Evolutionary conservation across 306 rosid genomes (phyloP).

Genomic region (Quercus parvula): DNA sequence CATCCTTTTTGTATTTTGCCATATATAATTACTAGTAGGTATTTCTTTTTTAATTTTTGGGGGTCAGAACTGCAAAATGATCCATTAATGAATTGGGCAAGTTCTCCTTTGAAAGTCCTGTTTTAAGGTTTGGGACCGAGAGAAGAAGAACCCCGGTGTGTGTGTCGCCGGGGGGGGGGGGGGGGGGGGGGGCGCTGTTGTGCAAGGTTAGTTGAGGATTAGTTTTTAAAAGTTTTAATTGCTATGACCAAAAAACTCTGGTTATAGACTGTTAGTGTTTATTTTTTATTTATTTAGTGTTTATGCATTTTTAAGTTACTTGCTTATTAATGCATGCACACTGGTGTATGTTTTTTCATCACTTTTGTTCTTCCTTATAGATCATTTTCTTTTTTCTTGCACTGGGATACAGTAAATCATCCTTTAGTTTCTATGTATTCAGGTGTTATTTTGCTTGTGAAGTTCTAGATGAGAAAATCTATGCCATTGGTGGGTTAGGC

Average conservation of each 20-base stretch:
- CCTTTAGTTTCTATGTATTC: slow-evolving; percentile 23
- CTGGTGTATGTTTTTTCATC: neutral
- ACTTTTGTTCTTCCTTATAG: neutral
- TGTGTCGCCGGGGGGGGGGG: too few species aligned
- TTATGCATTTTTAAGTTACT: neutral
- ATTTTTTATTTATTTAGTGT: neutral
- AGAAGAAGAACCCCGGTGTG: too few species aligned
- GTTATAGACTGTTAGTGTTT: neutral
- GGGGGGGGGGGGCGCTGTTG: too few species aligned
- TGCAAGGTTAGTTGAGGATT: neutral
- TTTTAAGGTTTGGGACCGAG: neutral
- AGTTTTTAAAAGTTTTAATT: neutral
- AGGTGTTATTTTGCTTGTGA: slow-evolving; percentile 89
- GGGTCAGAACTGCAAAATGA: neutral
- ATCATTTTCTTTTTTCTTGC: neutral
- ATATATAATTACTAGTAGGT: neutral
- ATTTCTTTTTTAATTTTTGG: neutral
- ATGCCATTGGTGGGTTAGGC: slow-evolving; percentile 78
- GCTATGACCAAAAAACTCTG: neutral
- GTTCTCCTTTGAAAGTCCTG: neutral
- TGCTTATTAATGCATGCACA: neutral
- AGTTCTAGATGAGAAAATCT: slow-evolving; percentile 63
- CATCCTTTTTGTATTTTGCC: neutral
- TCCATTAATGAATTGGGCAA: neutral
- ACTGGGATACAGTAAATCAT: slow-evolving; percentile 9